Evolutionary conservation across 2,329 filamentous ascomycete species (phyloP).

Genomic region (Aphanoascus verrucosus): DNA sequence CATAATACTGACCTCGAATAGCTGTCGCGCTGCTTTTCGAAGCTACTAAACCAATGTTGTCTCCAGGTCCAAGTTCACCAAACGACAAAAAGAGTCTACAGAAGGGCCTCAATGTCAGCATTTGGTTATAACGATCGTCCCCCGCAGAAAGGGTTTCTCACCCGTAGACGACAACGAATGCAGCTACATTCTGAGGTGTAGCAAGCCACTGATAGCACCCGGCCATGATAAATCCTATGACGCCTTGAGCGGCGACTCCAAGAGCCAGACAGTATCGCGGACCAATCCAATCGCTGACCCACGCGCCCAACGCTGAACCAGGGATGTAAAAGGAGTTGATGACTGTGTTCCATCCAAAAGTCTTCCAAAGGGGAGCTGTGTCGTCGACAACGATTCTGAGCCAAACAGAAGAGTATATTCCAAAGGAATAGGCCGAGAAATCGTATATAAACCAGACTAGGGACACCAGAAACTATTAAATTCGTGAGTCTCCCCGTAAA

Average conservation of each 20-base stretch:
- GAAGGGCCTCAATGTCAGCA: not conserved
- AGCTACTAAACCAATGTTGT: constrained; percentile 81
- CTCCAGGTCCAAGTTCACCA: constrained; percentile 73
- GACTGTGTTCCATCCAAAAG: constrained; percentile 80
- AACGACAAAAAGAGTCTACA: constrained; percentile 60
- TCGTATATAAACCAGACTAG: constrained; percentile 81
- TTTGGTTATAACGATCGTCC: too few relatives aligned
- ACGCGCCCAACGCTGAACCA: constrained; percentile 66
- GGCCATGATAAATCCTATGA: constrained; percentile 83
- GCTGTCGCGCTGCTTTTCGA: constrained; percentile 81
- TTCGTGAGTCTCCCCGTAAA: not conserved
- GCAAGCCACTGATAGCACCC: constrained; percentile 64
- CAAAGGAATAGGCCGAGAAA: constrained; percentile 76
- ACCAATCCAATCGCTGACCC: constrained; percentile 66
- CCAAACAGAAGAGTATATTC: constrained; percentile 65
- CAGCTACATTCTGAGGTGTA: constrained; percentile 55
- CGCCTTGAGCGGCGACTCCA: constrained; percentile 60
- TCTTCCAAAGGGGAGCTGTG: constrained; percentile 55
- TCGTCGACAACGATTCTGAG: constrained; percentile 50
- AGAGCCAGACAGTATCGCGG: constrained; percentile 62
- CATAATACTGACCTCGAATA: constrained; percentile 67
- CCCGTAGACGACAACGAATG: constrained; percentile 69
- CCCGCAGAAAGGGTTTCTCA: constrained; percentile 16
- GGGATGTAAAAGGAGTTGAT: constrained; percentile 85
- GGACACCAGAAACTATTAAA: constrained; percentile 46